Evolutionary conservation across 345 rosid genomes (phyloP), one percentile per base, ranked within the genome.

Genomic region (Eucalyptus shirleyi): DNA sequence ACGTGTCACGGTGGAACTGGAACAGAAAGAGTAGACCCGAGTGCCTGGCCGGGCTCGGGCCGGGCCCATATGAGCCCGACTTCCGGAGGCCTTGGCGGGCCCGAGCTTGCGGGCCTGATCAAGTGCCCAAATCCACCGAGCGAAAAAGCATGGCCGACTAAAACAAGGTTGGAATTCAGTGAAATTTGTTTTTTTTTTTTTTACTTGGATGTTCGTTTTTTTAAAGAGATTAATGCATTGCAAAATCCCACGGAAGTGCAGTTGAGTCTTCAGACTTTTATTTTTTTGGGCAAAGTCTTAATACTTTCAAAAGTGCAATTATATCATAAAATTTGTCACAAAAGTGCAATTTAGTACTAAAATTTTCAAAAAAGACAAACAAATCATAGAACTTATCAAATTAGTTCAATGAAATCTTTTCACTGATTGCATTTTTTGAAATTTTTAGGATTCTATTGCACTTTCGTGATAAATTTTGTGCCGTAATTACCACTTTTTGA

Each of bases 301-400:
- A 24, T 24, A 56, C 3, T 56, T 56, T 56, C 0, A 2, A 56
- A 56, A 56, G 62, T 9, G 6, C 1, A 56, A 56, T 56, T 24
- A 26, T 9, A 1, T 56, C 2, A 56, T 56, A 24, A 56, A 9
- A 56, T 0, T 0, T 10, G 1, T 56, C 1, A 24, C 3, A 24
- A 56, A 56, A 56, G 0, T 56, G 1, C 0, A 56, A 56, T 10
- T 10, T 0, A 5, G 1, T 5, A 23, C 0, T 56, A 23, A 24
- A 56, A 56, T 0, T 56, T 24, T 56, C 0, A 4, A 56, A 56
- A 56, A 24, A 0, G 2, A 9, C 14, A 56, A 24, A 56, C 0
- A 24, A 23, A 1, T 56, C 6, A 0, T 56, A 56, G 0, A 56
- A 56, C 13, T 56, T 56, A 26, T 56, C 62, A 56, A 56, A 56